These are phyloP conservation scores for Plasmodium fragile DNA, from an alignment of 169 alveolate genomes.

Conservation along the genomic window DNA sequence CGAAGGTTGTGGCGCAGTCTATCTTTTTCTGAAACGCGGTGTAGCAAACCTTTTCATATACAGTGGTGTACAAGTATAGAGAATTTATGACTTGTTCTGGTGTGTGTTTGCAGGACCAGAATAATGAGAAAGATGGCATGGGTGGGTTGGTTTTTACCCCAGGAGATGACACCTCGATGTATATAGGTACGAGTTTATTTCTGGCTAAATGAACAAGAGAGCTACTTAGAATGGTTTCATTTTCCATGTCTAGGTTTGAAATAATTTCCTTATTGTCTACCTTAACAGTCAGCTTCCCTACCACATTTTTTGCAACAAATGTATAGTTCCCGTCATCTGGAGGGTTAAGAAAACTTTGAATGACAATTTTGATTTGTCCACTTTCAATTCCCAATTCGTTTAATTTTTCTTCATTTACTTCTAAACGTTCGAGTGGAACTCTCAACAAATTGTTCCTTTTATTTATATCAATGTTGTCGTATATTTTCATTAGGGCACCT, in stretches of 20 bases:
- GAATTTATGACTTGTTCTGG: slow-evolving; percentile 67
- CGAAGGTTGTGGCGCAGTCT: slow-evolving; percentile 46
- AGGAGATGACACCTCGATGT: slow-evolving; percentile 54
- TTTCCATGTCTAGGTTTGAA: slow-evolving; percentile 11
- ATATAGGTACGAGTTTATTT: slow-evolving; percentile 37
- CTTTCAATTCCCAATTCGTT: slow-evolving; percentile 53
- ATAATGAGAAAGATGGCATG: slow-evolving; percentile 53
- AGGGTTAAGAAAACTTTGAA: slow-evolving; percentile 43
- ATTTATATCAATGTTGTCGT: slow-evolving; percentile 38
- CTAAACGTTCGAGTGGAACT: slow-evolving; percentile 45
- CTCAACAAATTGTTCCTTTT: slow-evolving; percentile 32
- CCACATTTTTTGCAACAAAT: slow-evolving; percentile 32
- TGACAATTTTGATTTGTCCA: slow-evolving; percentile 55
- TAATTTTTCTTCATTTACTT: slow-evolving; percentile 33
- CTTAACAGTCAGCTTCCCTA: slow-evolving; percentile 43
- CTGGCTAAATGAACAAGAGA: slow-evolving; percentile 19
- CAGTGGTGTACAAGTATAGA: slow-evolving; percentile 51
- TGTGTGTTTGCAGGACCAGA: slow-evolving; percentile 37
- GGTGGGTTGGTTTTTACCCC: background rate
- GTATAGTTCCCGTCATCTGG: slow-evolving; percentile 40
- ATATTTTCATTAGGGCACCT: slow-evolving; percentile 67
- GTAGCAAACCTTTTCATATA: slow-evolving; percentile 59
- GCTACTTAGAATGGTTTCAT: slow-evolving; percentile 15
- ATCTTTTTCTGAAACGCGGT: slow-evolving; percentile 37
- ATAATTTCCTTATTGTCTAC: slow-evolving; percentile 48